Evolutionary conservation across 2,329 filamentous ascomycete species (phyloP).

Genomic region (Phialocephala subalpina): DNA sequence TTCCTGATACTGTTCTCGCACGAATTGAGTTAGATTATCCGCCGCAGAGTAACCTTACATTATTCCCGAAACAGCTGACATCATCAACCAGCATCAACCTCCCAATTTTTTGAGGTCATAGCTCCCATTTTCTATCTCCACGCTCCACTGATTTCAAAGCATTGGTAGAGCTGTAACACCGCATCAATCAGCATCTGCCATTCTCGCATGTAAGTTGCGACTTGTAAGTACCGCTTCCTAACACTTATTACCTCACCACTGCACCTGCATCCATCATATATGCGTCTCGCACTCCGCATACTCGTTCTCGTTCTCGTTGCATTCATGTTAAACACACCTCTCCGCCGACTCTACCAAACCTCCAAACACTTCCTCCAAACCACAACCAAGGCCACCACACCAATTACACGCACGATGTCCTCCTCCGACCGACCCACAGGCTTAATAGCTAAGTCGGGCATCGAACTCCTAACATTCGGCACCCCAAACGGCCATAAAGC

Average conservation of each 20-base stretch:
- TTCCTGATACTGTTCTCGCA: no score
- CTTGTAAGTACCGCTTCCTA: background rate
- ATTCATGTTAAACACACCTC: slow-evolving; percentile 39
- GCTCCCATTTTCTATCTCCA: background rate
- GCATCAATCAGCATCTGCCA: background rate
- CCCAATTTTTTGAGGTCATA: background rate
- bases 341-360: slow-evolving; percentile 36
- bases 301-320: slow-evolving; percentile 18
- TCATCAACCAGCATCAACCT: background rate
- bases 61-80: slow-evolving; percentile 8
- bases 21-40: background rate
- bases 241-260: background rate
- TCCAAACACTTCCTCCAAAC: slow-evolving; percentile 31
- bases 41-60: background rate
- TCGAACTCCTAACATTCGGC: slow-evolving; percentile 68
- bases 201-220: no score
- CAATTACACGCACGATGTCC: slow-evolving; percentile 33
- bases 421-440: slow-evolving; percentile 53
- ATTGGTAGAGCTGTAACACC: background rate
- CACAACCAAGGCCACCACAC: slow-evolving; percentile 4
- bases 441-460: slow-evolving; percentile 67
- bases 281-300: slow-evolving; percentile 17
- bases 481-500: slow-evolving; percentile 65
- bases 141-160: slow-evolving; percentile 9
- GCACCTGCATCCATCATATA: slow-evolving; percentile 6